Evolutionary conservation across 345 rosid species (phyloP).

Genomic region (Arabidopsis thaliana): DNA sequence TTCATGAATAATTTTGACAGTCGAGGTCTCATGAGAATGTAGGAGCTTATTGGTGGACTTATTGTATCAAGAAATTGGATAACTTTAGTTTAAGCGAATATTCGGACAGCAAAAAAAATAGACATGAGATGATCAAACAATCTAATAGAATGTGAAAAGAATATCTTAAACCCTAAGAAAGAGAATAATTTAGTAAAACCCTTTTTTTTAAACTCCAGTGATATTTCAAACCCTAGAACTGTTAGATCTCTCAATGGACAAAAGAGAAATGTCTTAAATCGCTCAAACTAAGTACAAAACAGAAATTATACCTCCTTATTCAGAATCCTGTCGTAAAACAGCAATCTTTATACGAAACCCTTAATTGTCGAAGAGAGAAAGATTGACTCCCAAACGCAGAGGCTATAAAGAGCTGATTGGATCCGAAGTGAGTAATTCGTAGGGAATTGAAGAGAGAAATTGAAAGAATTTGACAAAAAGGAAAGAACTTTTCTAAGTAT

Average conservation of each 20-base stretch:
- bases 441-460: not conserved
- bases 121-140: too few species aligned
- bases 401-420: slow-evolving; percentile 3
- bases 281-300: not conserved
- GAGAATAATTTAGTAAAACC: not conserved
- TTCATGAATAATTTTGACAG: not conserved
- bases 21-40: not conserved
- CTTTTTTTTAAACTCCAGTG: not conserved
- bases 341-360: not conserved
- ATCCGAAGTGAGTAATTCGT: slow-evolving; percentile 19
- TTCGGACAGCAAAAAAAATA: too few species aligned
- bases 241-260: slow-evolving; percentile 16
- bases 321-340: slow-evolving; percentile 3
- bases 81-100: not conserved
- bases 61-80: not conserved
- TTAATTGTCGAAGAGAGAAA: not conserved
- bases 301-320: slow-evolving; percentile 27
- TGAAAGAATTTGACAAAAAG: not conserved
- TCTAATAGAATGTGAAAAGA: not conserved
- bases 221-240: slow-evolving; percentile 29
- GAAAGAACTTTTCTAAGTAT: not conserved
- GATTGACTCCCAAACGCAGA: slow-evolving; percentile 14
- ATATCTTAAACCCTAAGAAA: not conserved
- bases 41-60: not conserved
- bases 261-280: not conserved